Base-by-base conservation (phyloP, 176 grass and related monocot species). In the Ampelocalamus luodianensis region DNA sequence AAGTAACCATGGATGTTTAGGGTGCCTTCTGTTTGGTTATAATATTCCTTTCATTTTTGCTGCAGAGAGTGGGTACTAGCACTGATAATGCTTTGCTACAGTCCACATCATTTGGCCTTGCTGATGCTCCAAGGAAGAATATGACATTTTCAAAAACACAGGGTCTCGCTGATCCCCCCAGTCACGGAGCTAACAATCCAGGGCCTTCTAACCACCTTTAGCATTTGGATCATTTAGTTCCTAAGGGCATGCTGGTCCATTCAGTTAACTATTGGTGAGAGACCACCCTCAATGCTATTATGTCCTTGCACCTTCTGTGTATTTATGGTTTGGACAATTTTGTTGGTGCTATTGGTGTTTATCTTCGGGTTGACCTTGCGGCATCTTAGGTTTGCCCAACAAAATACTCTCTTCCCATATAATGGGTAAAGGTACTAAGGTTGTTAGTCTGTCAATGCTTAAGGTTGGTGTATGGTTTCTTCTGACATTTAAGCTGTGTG, bases 121-220 rank as follows among this genome's bases (percentile, higher is more conserved):
- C 73, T 54, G 78, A 84, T 74, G 79, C 74, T 60, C 40, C 66
- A 83, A 83, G 44, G 48, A 86, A 67, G 43, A 74, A 86, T 45
- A 22, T 22, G 8, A 3, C 65, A 66, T 5, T 48, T 18, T 72
- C 65, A 20, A 91, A 79, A 82, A 49, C 82, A 73, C 73, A 71
- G 17, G 72, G 66, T 40, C 53, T 60, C 36, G 60, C 43, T 11
- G 48, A 78, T 74, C 51, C 42, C 44, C 81, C 13, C 36, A 76
- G 11, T 76, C 76, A 17, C 68, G 63, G 65, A 78, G 64, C 54
- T 72, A 71, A 66, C 54, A 83, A 66, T 55, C 60, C 83, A 79
- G 90, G 90, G 72, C 83, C 83, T 43, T 77, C 86, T 67, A 89
- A 79, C 18, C 67, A 26, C 50, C 80, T 86, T 74, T 86, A 86